Evolutionary conservation across 306 rosid genomes (phyloP).

Genomic region (Lithocarpus polystachyus): DNA sequence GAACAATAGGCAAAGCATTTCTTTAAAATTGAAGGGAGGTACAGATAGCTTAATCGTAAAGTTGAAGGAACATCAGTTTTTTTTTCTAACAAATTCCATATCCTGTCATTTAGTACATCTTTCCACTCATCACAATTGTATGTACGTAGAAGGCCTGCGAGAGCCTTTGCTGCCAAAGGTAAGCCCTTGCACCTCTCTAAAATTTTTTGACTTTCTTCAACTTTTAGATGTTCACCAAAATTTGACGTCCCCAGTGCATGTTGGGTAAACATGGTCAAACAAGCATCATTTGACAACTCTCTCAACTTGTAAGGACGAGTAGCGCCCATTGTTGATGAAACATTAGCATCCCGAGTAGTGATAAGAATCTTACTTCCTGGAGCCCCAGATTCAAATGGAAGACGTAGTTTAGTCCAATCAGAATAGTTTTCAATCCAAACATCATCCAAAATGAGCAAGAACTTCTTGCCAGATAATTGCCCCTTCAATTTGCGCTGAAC

Average conservation of each 20-base stretch:
- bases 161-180: neutral
- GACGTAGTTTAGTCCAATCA: neutral
- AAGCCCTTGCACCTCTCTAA: neutral
- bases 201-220: neutral
- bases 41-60: too few species aligned
- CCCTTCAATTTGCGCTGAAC: neutral
- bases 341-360: neutral
- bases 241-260: neutral
- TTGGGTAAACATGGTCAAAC: neutral
- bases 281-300: neutral
- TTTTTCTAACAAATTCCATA: too few species aligned
- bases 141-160: neutral
- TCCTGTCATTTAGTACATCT: neutral
- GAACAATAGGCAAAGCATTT: constrained; percentile 8
- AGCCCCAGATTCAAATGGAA: neutral
- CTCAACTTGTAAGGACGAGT: neutral
- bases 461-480: neutral
- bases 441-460: neutral
- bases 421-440: neutral
- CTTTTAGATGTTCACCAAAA: neutral
- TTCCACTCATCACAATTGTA: neutral
- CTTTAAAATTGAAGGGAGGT: neutral
- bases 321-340: neutral
- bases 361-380: neutral
- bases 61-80: neutral